Evolutionary conservation across 2,329 filamentous ascomycete genomes (phyloP).

Genomic region (Pyricularia pennisetigena): DNA sequence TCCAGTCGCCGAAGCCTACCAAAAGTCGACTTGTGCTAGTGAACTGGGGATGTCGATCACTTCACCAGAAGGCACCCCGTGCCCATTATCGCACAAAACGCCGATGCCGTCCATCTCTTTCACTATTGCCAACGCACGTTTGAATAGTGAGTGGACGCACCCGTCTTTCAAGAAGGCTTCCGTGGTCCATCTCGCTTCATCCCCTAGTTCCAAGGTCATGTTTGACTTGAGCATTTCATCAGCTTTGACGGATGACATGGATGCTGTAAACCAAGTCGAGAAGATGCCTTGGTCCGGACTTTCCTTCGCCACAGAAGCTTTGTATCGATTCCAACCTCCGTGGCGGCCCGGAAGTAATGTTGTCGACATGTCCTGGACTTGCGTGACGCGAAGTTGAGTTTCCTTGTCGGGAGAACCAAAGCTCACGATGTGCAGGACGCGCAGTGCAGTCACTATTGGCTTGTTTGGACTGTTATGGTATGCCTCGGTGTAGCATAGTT

Average conservation of each 20-base stretch:
- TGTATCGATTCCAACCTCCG: slow-evolving; percentile 5
- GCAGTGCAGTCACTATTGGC: background rate
- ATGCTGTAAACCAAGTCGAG: slow-evolving; percentile 19
- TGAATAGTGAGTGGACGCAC: slow-evolving; percentile 13
- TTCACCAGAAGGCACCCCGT: background rate
- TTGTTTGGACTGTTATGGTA: background rate
- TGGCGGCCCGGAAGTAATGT: background rate
- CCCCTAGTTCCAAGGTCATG: slow-evolving; percentile 13
- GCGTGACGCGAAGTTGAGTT: slow-evolving; percentile 14
- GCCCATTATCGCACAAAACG: slow-evolving; percentile 13
- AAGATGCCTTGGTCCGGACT: slow-evolving; percentile 11
- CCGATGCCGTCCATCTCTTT: slow-evolving; percentile 20
- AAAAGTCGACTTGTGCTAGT: background rate
- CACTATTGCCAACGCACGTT: slow-evolving; percentile 17
- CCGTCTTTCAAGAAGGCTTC: slow-evolving; percentile 9
- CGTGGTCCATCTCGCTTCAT: slow-evolving; percentile 15
- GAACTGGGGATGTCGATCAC: background rate
- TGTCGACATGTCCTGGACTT: slow-evolving; percentile 6
- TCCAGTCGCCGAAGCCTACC: background rate
- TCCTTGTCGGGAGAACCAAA: slow-evolving; percentile 4
- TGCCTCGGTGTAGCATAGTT: background rate
- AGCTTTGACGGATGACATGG: slow-evolving; percentile 14
- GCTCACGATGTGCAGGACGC: slow-evolving; percentile 5
- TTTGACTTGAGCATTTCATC: slow-evolving; percentile 17
- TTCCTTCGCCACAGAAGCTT: slow-evolving; percentile 6